Evolutionary conservation across 2,329 filamentous ascomycete genomes (phyloP).

Genomic region (Aschersonia sp.): DNA sequence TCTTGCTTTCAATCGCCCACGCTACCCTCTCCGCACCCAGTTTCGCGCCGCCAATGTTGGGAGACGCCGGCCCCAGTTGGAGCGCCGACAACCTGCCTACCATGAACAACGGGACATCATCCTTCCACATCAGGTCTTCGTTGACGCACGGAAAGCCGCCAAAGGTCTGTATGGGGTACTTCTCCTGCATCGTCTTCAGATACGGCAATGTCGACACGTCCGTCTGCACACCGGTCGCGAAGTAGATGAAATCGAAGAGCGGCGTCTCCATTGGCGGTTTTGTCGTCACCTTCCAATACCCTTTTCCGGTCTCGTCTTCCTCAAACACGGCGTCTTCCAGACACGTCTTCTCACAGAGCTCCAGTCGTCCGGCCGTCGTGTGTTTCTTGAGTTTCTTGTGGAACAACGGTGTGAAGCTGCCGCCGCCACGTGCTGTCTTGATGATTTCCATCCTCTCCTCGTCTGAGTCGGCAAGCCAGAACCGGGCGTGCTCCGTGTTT

Average conservation of each 20-base stretch:
- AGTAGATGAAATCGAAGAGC: slow-evolving; percentile 55
- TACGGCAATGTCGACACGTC: slow-evolving; percentile 47
- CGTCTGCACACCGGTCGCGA: slow-evolving; percentile 57
- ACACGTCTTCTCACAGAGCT: slow-evolving; percentile 41
- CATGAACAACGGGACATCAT: slow-evolving; percentile 59
- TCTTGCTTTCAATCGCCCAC: slow-evolving; percentile 51
- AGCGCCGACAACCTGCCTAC: slow-evolving; percentile 54
- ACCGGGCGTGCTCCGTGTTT: slow-evolving; percentile 61
- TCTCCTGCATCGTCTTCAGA: slow-evolving; percentile 40
- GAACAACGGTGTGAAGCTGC: slow-evolving; percentile 60
- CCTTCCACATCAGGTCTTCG: slow-evolving; percentile 62
- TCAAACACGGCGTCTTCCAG: slow-evolving; percentile 39
- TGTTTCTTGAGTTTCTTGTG: slow-evolving; percentile 52
- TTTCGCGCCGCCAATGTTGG: slow-evolving; percentile 61
- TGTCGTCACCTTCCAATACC: slow-evolving; percentile 29
- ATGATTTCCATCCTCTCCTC: slow-evolving; percentile 54
- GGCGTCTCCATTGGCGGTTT: slow-evolving; percentile 40
- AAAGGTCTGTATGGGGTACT: slow-evolving; percentile 46
- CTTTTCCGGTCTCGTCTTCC: slow-evolving; percentile 14
- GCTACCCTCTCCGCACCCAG: slow-evolving; percentile 59
- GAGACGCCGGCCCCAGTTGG: slow-evolving; percentile 56
- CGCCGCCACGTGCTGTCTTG: slow-evolving; percentile 52
- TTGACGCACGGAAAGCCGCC: slow-evolving; percentile 61
- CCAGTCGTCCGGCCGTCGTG: slow-evolving; percentile 32
- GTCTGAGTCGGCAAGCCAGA: slow-evolving; percentile 63